Evolutionary conservation across 345 rosid genomes (phyloP).

Genomic region (Aquilaria yunnanensis): DNA sequence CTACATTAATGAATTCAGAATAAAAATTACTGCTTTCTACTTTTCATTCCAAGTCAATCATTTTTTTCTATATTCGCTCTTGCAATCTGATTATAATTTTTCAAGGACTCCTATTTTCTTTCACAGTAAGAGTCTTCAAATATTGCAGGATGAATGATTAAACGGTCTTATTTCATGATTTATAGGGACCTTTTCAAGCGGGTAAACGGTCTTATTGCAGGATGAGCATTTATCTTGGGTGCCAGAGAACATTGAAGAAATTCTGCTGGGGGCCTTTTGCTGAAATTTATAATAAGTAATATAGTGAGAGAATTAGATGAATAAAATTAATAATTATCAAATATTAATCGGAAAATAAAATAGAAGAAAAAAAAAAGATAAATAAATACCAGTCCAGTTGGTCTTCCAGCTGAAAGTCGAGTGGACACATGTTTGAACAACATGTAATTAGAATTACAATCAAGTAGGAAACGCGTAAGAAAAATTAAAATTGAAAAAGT

Average conservation of each 20-base stretch:
- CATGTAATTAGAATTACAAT: too few relatives aligned
- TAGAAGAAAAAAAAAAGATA: neutral
- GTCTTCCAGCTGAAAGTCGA: conserved; percentile 28
- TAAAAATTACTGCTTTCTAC: neutral
- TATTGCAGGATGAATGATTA: neutral
- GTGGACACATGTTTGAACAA: neutral
- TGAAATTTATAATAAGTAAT: conserved; percentile 4
- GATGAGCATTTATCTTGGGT: conserved; percentile 75
- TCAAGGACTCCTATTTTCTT: neutral
- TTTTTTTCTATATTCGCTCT: neutral
- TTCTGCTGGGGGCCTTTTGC: conserved; percentile 47
- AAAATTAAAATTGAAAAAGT: neutral
- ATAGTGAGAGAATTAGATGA: neutral
- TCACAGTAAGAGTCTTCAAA: neutral
- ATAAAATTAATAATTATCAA: neutral
- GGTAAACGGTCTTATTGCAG: conserved; percentile 75
- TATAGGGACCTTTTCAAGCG: conserved; percentile 51
- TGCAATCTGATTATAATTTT: neutral
- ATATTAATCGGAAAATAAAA: neutral
- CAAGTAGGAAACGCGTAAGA: too few relatives aligned
- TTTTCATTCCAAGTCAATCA: neutral
- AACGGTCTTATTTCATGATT: too few relatives aligned
- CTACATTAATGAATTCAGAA: neutral
- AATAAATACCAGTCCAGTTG: conserved; percentile 21
- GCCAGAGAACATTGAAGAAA: conserved; percentile 65